A percentile compares a stretch with the other conserved stretches of the same genome.
Evolutionary conservation across 2,329 filamentous ascomycete species (phyloP).

Genomic region (Phaeosphaeriaceae sp.): DNA sequence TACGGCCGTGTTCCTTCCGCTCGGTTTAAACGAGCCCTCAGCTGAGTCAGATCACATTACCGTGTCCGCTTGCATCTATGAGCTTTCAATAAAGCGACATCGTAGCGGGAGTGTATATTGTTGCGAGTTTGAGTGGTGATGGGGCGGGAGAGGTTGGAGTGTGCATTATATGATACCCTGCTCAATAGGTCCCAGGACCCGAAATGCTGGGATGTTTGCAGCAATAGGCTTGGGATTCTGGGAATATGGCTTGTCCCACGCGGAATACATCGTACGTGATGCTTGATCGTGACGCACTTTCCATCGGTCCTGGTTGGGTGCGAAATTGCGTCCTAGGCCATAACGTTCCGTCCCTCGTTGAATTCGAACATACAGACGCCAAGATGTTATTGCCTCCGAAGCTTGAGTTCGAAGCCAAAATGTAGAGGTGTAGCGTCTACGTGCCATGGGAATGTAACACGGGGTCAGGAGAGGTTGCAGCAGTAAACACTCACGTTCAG

Average conservation of each 20-base stretch:
- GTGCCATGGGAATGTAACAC: not conserved
- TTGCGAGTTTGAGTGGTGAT: not conserved
- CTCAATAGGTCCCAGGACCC: not conserved
- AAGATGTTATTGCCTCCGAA: too few relatives aligned
- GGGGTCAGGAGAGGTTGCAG: not conserved
- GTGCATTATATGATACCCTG: not conserved
- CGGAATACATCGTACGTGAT: not conserved
- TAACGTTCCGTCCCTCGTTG: not conserved
- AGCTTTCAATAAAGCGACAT: not conserved
- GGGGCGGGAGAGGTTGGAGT: not conserved
- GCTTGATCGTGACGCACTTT: not conserved
- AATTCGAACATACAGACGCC: not conserved
- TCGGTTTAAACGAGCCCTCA: not conserved
- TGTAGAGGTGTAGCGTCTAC: not conserved
- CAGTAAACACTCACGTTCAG: not conserved
- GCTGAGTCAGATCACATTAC: not conserved
- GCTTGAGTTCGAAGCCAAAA: not conserved
- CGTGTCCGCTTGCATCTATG: not conserved
- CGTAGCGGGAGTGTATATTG: not conserved
- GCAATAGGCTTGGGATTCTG: not conserved
- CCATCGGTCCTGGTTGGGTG: not conserved
- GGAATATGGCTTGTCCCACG: not conserved
- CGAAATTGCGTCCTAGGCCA: not conserved
- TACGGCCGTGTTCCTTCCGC: not conserved
- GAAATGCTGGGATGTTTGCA: not conserved